Evolutionary conservation across 106 monocot genomes (phyloP).

Genomic region (Platanthera guangdongensis): DNA sequence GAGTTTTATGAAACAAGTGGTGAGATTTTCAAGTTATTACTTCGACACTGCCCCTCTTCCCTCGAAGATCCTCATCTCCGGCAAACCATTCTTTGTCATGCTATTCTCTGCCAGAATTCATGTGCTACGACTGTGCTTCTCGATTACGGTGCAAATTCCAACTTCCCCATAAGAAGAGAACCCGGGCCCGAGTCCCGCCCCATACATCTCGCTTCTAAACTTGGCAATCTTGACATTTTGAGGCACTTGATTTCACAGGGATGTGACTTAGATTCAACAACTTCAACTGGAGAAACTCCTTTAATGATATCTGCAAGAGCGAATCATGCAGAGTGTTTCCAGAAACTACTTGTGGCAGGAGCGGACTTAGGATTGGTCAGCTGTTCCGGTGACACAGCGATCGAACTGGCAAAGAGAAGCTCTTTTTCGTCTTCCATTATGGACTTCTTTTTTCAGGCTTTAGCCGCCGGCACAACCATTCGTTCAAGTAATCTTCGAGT

Average conservation of each 20-base stretch:
- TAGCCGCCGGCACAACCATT: slow-evolving; percentile 19
- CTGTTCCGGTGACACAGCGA: slow-evolving; percentile 29
- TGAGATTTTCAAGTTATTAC: slow-evolving; percentile 37
- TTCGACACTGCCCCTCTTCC: slow-evolving; percentile 28
- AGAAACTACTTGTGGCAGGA: slow-evolving; percentile 28
- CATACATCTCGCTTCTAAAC: slow-evolving; percentile 41
- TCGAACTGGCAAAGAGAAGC: slow-evolving; percentile 29
- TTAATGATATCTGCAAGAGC: slow-evolving; percentile 44
- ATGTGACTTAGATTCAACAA: slow-evolving; percentile 28
- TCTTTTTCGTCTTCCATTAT: slow-evolving; percentile 27
- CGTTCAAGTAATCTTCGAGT: slow-evolving; percentile 29
- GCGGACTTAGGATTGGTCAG: slow-evolving; percentile 42
- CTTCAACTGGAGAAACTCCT: slow-evolving; percentile 47
- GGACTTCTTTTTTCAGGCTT: slow-evolving; percentile 26
- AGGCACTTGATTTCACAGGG: slow-evolving; percentile 30
- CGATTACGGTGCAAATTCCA: slow-evolving; percentile 35
- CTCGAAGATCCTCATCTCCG: slow-evolving; percentile 37
- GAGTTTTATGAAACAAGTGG: slow-evolving; percentile 56
- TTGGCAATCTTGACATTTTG: slow-evolving; percentile 30
- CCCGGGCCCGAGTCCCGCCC: slow-evolving; percentile 24
- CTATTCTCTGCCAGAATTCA: slow-evolving; percentile 52
- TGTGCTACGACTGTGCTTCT: slow-evolving; percentile 31
- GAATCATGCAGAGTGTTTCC: slow-evolving; percentile 32
- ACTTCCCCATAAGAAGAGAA: slow-evolving; percentile 33
- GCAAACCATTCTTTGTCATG: slow-evolving; percentile 51